These are phyloP conservation scores for Xylariales sp. DNA, from an alignment of 2,329 filamentous ascomycete genomes.

Conservation along the genomic window DNA sequence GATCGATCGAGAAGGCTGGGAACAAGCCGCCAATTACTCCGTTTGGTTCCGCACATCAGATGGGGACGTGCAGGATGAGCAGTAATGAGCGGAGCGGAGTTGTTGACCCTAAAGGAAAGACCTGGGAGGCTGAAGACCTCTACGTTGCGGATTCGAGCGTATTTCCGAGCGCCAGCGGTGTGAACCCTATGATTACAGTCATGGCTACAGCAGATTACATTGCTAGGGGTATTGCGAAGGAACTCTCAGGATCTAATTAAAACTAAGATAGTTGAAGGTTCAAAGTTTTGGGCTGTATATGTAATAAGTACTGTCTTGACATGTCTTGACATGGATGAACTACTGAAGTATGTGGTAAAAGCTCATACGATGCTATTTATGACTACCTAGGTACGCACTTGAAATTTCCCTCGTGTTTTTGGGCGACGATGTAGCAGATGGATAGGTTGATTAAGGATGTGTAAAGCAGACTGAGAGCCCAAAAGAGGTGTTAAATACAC, in stretches of 20 bases:
- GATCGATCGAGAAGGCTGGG: slow-evolving; percentile 40
- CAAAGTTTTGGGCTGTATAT: not conserved
- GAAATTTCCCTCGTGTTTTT: too few relatives aligned
- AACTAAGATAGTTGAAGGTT: not conserved
- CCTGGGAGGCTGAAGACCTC: slow-evolving; percentile 63
- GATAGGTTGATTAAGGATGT: too few relatives aligned
- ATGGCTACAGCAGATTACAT: slow-evolving; percentile 69
- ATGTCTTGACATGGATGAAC: too few relatives aligned
- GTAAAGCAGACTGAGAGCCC: too few relatives aligned
- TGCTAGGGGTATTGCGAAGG: slow-evolving; percentile 49
- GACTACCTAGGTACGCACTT: too few relatives aligned
- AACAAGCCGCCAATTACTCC: slow-evolving; percentile 45
- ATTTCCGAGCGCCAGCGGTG: slow-evolving; percentile 71
- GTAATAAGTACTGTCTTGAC: not conserved
- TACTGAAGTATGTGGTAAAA: too few relatives aligned
- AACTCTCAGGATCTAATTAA: slow-evolving; percentile 27
- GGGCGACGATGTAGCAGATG: too few relatives aligned
- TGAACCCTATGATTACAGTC: slow-evolving; percentile 76
- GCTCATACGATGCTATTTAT: too few relatives aligned
- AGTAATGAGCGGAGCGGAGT: slow-evolving; percentile 46
- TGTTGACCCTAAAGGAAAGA: slow-evolving; percentile 51
- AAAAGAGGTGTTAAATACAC: too few relatives aligned
- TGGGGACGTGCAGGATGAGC: slow-evolving; percentile 74
- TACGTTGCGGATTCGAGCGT: slow-evolving; percentile 73
- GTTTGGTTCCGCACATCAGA: slow-evolving; percentile 75